Evolutionary conservation across 495 filamentous ascomycete genomes (phyloP).

Genomic region (Cenococcum geophilum): DNA sequence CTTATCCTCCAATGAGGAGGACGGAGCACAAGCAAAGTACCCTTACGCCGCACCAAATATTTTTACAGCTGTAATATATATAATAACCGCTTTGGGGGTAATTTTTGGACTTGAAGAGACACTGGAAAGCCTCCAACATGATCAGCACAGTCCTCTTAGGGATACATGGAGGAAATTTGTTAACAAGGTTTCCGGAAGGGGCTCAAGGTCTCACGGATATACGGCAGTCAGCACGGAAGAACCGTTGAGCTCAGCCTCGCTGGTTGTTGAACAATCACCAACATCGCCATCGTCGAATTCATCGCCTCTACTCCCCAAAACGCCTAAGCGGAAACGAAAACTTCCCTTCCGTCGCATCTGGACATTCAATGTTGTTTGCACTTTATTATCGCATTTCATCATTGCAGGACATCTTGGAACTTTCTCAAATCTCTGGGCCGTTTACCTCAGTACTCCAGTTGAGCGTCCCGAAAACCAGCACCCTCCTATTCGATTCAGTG

Average conservation of each 20-base stretch:
- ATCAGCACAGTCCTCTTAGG: neutral
- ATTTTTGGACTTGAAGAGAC: constrained; percentile 9
- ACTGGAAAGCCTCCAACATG: constrained; percentile 5
- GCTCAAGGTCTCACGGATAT: neutral
- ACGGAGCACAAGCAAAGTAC: neutral
- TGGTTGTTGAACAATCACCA: neutral
- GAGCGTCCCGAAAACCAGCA: neutral
- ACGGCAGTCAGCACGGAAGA: neutral
- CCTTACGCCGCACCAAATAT: constrained; percentile 14
- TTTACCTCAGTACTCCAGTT: constrained; percentile 16
- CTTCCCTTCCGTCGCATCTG: constrained; percentile 14
- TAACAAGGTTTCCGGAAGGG: neutral
- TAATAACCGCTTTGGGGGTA: neutral
- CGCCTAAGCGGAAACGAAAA: neutral
- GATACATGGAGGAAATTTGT: neutral
- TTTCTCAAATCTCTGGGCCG: constrained; percentile 13
- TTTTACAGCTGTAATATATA: constrained; percentile 1
- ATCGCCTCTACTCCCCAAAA: neutral
- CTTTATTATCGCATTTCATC: constrained; percentile 19
- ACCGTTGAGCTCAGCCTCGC: neutral
- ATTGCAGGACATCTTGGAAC: constrained; percentile 18
- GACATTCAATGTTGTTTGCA: constrained; percentile 16
- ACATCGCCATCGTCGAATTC: neutral
- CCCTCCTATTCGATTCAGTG: constrained; percentile 11
- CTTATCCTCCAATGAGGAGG: constrained; percentile 3